Conservation (phyloP, 2,329 filamentous ascomycete genomes). For the Sclerotinia borealis region DNA sequence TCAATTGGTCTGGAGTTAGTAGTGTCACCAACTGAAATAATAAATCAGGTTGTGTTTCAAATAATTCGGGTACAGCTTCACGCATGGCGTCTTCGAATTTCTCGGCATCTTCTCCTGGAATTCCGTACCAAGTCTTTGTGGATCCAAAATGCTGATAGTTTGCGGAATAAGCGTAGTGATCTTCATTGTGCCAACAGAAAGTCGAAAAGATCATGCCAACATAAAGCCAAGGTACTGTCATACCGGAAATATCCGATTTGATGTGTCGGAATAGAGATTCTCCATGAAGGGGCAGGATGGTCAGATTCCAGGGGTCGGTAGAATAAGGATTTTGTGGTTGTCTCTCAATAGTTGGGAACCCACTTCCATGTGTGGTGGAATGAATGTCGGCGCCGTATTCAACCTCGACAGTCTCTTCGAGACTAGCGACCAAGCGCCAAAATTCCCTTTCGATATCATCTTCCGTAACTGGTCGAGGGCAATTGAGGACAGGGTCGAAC, state of each 20-base stretch:
- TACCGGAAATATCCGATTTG: slow-evolving; percentile 96
- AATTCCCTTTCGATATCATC: slow-evolving; percentile 96
- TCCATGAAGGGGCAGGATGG: slow-evolving; percentile 80
- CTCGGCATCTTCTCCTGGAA: slow-evolving; percentile 85
- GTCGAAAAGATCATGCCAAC: slow-evolving; percentile 99
- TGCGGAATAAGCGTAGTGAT: slow-evolving; percentile 94
- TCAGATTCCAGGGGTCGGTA: slow-evolving; percentile 92
- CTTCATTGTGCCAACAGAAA: slow-evolving; percentile 99
- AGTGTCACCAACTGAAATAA: slow-evolving; percentile 97
- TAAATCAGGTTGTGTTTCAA: slow-evolving; percentile 93
- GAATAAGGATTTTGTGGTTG: slow-evolving; percentile 83
- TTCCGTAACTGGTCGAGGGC: slow-evolving; percentile 75
- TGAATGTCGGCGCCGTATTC: slow-evolving; percentile 98
- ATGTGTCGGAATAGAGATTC: slow-evolving; percentile 96
- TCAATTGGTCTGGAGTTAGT: slow-evolving; percentile 84
- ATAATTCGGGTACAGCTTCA: slow-evolving; percentile 89
- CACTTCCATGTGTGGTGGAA: slow-evolving; percentile 94
- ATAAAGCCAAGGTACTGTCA: slow-evolving; percentile 99
- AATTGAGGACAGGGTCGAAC: slow-evolving; percentile 77
- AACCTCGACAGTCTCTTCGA: slow-evolving; percentile 94
- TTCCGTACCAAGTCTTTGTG: slow-evolving; percentile 99
- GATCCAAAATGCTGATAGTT: slow-evolving; percentile 98
- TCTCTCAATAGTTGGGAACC: slow-evolving; percentile 90
- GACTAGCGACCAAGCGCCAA: slow-evolving; percentile 87
- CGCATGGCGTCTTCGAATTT: slow-evolving; percentile 96